These are phyloP conservation scores for Syncephalastrum monosporum DNA, from an alignment of 371 early-diverging fungal genomes.

Conservation along the genomic window DNA sequence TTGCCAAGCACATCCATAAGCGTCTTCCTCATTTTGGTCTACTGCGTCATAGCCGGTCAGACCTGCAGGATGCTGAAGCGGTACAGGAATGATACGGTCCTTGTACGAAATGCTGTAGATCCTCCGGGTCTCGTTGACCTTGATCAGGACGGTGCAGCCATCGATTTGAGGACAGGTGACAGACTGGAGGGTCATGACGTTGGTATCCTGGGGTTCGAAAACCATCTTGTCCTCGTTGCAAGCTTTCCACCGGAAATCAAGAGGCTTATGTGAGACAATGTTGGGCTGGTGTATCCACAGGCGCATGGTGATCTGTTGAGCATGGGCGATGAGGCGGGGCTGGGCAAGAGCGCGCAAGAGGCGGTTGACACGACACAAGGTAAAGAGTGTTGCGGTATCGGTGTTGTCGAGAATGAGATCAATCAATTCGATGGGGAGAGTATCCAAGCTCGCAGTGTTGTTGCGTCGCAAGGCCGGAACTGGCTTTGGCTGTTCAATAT, in stretches of 20 bases:
- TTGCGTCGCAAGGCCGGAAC: background rate
- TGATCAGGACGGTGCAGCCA: conserved; percentile 18
- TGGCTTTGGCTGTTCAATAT: no score
- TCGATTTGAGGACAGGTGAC: conserved; percentile 18
- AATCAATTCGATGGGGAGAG: conserved; percentile 16
- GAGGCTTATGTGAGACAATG: conserved; percentile 15
- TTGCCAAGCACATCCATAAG: conserved; percentile 13
- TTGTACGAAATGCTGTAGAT: conserved; percentile 26
- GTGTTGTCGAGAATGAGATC: conserved; percentile 10
- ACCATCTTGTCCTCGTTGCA: conserved; percentile 9
- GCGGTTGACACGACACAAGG: conserved; percentile 19
- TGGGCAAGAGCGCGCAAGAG: conserved; percentile 17
- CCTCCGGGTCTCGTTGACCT: conserved; percentile 10
- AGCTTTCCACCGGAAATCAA: conserved; percentile 17
- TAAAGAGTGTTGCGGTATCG: conserved; percentile 16
- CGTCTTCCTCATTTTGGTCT: background rate
- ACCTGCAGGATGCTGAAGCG: conserved; percentile 1
- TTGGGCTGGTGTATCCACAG: conserved; percentile 19
- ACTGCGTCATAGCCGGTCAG: background rate
- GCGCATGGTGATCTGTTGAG: conserved; percentile 19
- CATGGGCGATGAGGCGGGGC: conserved; percentile 16
- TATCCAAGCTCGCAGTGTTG: background rate
- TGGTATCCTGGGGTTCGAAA: conserved; percentile 10
- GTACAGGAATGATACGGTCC: conserved; percentile 10
- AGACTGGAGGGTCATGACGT: conserved; percentile 10